Base-by-base conservation (phyloP, 2,329 filamentous ascomycete species). In the Aspergillus sp. region DNA sequence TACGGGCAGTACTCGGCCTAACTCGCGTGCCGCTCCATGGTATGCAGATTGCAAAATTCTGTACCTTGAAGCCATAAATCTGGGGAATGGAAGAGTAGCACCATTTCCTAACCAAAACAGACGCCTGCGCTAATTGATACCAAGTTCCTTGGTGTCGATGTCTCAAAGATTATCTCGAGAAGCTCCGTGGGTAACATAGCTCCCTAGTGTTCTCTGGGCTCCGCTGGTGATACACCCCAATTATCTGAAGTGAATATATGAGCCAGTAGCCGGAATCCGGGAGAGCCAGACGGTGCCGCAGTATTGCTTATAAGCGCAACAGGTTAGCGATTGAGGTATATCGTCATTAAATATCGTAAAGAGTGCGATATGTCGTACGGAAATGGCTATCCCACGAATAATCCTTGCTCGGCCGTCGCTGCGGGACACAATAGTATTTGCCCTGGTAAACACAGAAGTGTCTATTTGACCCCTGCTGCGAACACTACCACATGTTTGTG, bases 121-220 rank as follows among this genome's bases (percentile, higher is more conserved):
- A 73, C 55, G 68, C 65, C 54, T 70, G 63, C 15, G 65, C 54
- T 57, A 74, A 74, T 63, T 58, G 69, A 46, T 23, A 71, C 59
- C 7, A 59, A 43, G 61, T 72, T 70, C 64, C 61, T 41, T 23
- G 68, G 57, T 11, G 64, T 59, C 50, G 66, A 11, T 50, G 54
- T 17, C 57, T 61, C 55, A 19, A 72, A 25, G 13, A 70, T 61
- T 43, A 49, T 59, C 1, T 61, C 50, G 28, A 68, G 3, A 15
- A 69, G 59, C 53, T 69, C 66, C 0, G 57, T 46, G 7, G 67
- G 63, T 7, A 70, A 3, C 23, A 25, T 25, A 17, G 46, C 1
- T 5, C 47, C 7, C 59, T 63, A 67, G 11, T 41, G 61, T 54
- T 73, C 71, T 46, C 59, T 66, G 11, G 11, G 11, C 45, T 62